Evolutionary conservation across 176 grass and related monocot genomes (phyloP).

Genomic region (Rhynchospora tenuis): DNA sequence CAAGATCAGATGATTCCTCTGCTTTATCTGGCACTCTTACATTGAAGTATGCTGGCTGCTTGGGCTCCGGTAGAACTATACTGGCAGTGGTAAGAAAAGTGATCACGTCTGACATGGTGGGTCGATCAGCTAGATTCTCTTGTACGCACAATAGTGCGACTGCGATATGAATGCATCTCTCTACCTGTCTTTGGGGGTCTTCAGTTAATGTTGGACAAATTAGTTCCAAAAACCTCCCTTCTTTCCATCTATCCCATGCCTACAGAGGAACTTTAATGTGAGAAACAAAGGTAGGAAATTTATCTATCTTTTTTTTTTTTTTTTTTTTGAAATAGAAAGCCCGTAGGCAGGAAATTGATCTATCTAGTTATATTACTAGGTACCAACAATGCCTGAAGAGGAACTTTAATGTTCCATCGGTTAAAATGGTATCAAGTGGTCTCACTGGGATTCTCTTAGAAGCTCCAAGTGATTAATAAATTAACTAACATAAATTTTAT

Average conservation of each 20-base stretch:
- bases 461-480: no score
- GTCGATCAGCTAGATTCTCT: neutral
- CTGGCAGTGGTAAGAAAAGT: neutral
- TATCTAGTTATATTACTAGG: no score
- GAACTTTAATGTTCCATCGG: no score
- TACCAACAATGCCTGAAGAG: no score
- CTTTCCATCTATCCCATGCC: conserved; percentile 14
- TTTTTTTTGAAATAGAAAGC: no score
- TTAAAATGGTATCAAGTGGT: no score
- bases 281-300: neutral
- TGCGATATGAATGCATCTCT: conserved; percentile 4
- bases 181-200: neutral
- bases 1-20: neutral
- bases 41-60: conserved; percentile 10
- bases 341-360: no score
- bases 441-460: no score
- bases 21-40: neutral
- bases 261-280: neutral
- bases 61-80: conserved; percentile 1
- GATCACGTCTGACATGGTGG: conserved; percentile 5
- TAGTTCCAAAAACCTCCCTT: neutral
- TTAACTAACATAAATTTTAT: no score
- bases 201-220: neutral
- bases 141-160: conserved; percentile 3
- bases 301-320: no score